Evolutionary conservation across 2,329 filamentous ascomycete genomes (phyloP).

Genomic region (Xylaria polymorpha): DNA sequence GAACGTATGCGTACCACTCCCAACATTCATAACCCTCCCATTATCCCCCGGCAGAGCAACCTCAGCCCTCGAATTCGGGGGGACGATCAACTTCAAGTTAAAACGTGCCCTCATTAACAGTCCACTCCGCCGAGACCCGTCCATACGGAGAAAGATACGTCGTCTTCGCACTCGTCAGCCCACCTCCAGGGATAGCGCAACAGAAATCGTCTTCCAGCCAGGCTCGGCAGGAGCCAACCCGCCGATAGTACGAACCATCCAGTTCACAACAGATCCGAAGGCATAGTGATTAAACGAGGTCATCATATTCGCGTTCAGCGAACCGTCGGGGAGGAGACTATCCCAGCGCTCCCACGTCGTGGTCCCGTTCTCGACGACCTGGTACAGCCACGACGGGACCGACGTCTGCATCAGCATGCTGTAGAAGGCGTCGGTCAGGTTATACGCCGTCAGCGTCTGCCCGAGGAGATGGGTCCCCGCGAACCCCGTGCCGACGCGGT

Average conservation of each 20-base stretch:
- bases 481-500: conserved; percentile 57
- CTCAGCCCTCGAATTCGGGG: conserved; percentile 44
- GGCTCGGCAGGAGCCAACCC: conserved; percentile 55
- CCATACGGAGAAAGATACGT: conserved; percentile 52
- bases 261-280: conserved; percentile 60
- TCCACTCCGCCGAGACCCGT: conserved; percentile 47
- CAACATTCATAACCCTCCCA: conserved; percentile 34
- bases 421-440: conserved; percentile 54
- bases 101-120: conserved; percentile 39
- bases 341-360: conserved; percentile 66
- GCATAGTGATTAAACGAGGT: conserved; percentile 64
- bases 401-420: conserved; percentile 60
- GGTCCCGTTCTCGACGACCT: conserved; percentile 58
- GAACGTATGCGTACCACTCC: conserved; percentile 44
- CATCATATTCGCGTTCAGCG: conserved; percentile 59
- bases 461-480: conserved; percentile 57
- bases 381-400: conserved; percentile 62
- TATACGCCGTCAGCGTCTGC: conserved; percentile 48
- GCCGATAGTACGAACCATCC: conserved; percentile 58
- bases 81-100: conserved; percentile 40
- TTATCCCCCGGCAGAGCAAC: conserved; percentile 40
- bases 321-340: conserved; percentile 57
- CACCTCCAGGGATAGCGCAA: conserved; percentile 53
- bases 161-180: conserved; percentile 51
- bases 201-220: conserved; percentile 54